Evolutionary conservation across 2,329 filamentous ascomycete genomes (phyloP).

Genomic region (Ascochyta rabiei): DNA sequence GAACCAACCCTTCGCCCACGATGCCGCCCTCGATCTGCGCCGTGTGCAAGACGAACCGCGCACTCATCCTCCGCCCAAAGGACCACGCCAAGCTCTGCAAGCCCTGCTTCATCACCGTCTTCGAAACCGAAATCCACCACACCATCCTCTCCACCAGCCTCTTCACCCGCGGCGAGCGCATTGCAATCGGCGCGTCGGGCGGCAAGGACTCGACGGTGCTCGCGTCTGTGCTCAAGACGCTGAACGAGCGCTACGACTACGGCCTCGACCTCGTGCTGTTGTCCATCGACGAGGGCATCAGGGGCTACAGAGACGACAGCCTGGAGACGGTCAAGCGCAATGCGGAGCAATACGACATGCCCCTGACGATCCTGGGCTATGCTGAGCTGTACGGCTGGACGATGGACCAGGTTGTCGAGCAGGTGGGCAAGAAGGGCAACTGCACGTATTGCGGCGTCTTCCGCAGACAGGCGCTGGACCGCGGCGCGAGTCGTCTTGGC

Average conservation of each 20-base stretch:
- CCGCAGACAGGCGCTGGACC: constrained; percentile 87
- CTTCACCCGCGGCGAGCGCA: constrained; percentile 80
- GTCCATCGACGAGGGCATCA: constrained; percentile 96
- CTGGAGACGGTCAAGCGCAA: constrained; percentile 97
- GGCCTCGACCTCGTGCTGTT: constrained; percentile 84
- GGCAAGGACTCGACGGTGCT: constrained; percentile 98
- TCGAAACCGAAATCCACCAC: constrained; percentile 92
- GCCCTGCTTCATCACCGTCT: constrained; percentile 81
- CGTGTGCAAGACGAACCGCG: constrained; percentile 75
- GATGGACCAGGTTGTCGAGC: constrained; percentile 97
- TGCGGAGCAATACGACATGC: constrained; percentile 87
- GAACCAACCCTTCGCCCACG: constrained; percentile 7
- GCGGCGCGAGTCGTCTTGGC: constrained; percentile 83
- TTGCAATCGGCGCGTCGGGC: constrained; percentile 95
- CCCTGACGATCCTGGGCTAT: constrained; percentile 90
- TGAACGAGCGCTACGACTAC: constrained; percentile 90
- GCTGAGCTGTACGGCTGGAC: constrained; percentile 97
- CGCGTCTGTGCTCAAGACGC: constrained; percentile 89
- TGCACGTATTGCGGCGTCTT: constrained; percentile 99
- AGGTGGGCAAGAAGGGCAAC: constrained; percentile 96
- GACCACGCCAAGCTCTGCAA: constrained; percentile 94
- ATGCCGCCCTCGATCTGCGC: constrained; percentile 83
- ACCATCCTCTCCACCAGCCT: constrained; percentile 84
- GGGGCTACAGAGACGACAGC: constrained; percentile 93
- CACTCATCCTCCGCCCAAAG: constrained; percentile 91